Evolutionary conservation across 208 protist genomes (phyloP).

Genomic region (Giardia duodenalis): DNA sequence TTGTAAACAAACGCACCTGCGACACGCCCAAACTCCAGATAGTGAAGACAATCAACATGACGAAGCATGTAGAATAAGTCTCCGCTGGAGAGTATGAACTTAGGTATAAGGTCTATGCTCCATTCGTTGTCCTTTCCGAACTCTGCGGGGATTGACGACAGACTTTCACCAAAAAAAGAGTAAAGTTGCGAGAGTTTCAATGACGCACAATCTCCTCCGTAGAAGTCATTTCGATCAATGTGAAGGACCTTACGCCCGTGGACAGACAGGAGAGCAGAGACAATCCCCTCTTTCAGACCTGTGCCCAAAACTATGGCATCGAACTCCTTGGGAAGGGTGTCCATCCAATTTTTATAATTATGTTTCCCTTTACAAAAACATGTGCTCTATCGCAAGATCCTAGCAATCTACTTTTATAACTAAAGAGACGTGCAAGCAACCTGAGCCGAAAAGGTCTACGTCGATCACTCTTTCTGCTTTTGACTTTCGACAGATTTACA

Average conservation of each 20-base stretch:
- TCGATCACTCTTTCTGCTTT: no score
- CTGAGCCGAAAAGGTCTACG: no score
- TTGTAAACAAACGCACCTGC: constrained; percentile 85
- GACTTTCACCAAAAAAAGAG: constrained; percentile 68
- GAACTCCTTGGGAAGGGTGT: constrained; percentile 49
- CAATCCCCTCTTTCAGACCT: constrained; percentile 53
- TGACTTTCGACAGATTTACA: no score
- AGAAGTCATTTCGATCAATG: constrained; percentile 97
- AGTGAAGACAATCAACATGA: constrained; percentile 83
- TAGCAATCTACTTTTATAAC: no score
- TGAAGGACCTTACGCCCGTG: constrained; percentile 92
- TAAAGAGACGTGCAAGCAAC: no score
- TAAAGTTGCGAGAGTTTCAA: constrained; percentile 88
- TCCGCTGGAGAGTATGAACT: constrained; percentile 86
- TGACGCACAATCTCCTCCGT: constrained; percentile 92
- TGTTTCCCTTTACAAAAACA: no score
- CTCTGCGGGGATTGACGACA: constrained; percentile 48
- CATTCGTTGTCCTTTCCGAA: constrained; percentile 80
- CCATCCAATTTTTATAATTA: no score
- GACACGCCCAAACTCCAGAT: constrained; percentile 94
- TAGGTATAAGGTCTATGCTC: constrained; percentile 95
- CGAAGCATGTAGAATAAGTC: constrained; percentile 84
- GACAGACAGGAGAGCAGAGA: constrained; percentile 63
- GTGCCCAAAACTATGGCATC: constrained; percentile 95
- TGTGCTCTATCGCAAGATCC: no score